Percentiles rank a stretch among this genome's conserved stretches.
Conservation (phyloP, 305 asterid genomes). For the Fraxinus sp. region DNA sequence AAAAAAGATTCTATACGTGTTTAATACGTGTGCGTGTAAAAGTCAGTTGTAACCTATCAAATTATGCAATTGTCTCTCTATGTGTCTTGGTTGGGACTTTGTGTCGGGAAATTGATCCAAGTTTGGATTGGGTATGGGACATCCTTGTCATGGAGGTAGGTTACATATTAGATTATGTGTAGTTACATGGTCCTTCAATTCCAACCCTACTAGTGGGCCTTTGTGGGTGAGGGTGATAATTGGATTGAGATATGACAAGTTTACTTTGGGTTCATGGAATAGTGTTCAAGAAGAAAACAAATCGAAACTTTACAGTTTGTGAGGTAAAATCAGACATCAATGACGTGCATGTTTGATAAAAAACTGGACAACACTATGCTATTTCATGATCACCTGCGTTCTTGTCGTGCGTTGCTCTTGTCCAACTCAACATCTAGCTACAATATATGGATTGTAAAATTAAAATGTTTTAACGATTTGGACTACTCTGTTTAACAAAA, state of each 20-base stretch:
- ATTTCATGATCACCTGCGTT: background rate
- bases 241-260: background rate
- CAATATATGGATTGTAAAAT: background rate
- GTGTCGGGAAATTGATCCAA: constrained; percentile 24
- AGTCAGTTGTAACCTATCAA: constrained; percentile 10
- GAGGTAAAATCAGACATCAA: background rate
- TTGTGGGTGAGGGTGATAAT: background rate
- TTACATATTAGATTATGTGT: constrained; percentile 18
- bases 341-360: background rate
- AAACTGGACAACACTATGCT: background rate
- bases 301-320: background rate
- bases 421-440: background rate
- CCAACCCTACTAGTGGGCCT: background rate
- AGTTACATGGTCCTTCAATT: background rate
- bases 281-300: background rate
- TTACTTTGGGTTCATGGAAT: background rate
- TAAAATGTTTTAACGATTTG: background rate
- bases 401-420: background rate
- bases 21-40: constrained; percentile 27
- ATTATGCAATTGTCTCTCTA: constrained; percentile 1
- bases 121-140: constrained; percentile 21
- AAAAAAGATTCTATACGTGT: constrained; percentile 13
- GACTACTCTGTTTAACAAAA: background rate
- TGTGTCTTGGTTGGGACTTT: constrained; percentile 26
- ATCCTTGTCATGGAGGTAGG: constrained; percentile 25